These are phyloP conservation scores for Fragaria iinumae DNA, from an alignment of 306 rosid species.

Conservation along the genomic window DNA sequence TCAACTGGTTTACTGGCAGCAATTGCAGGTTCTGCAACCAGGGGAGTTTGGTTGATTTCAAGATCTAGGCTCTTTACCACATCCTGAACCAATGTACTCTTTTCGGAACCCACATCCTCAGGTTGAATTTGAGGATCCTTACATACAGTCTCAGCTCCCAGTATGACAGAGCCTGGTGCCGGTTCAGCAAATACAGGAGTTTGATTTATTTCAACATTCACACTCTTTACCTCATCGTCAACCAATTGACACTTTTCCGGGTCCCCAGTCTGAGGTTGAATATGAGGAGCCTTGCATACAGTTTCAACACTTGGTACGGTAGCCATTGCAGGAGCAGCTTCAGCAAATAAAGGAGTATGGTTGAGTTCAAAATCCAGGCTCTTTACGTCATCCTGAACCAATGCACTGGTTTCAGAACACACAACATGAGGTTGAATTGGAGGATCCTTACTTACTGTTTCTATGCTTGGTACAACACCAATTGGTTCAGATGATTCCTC, in stretches of 20 bases:
- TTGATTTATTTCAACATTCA: conserved; percentile 33
- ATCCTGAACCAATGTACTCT: conserved; percentile 30
- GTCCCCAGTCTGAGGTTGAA: conserved; percentile 25
- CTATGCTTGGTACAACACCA: conserved; percentile 27
- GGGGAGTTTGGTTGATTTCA: conserved; percentile 35
- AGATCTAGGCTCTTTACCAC: conserved; percentile 30
- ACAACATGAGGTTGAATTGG: conserved; percentile 26
- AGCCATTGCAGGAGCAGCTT: conserved; percentile 17
- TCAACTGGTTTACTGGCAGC: conserved; percentile 23
- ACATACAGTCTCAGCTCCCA: conserved; percentile 21
- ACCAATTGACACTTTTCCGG: conserved; percentile 28
- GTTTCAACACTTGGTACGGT: conserved; percentile 13
- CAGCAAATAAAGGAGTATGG: conserved; percentile 33
- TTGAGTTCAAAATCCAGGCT: conserved; percentile 34
- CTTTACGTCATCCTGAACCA: conserved; percentile 28
- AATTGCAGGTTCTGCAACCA: conserved; percentile 28
- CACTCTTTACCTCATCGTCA: conserved; percentile 28
- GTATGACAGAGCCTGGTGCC: conserved; percentile 18
- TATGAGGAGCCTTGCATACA: conserved; percentile 19
- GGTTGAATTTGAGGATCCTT: conserved; percentile 27
- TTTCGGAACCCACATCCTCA: conserved; percentile 21
- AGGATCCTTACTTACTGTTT: conserved; percentile 18
- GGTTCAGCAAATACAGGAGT: conserved; percentile 10
- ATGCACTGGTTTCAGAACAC: conserved; percentile 30
- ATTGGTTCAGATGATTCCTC: conserved; percentile 22